phyloP scores from a whole-genome alignment of 805 yeast genomes.

The Novakomyces olei region DNA sequence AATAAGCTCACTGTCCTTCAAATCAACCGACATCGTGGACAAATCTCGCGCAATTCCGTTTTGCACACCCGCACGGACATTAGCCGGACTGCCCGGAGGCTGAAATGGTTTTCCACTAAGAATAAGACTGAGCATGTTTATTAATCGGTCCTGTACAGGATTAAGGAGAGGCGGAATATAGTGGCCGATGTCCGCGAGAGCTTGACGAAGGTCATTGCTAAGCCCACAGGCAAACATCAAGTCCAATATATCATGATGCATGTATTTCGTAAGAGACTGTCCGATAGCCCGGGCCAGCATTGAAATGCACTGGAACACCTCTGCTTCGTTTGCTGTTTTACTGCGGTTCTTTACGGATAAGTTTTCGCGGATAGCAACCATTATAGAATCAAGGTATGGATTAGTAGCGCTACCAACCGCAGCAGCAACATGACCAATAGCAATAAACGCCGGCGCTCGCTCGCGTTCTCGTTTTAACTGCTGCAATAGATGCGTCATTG shows the following conservation, averaged over 20 bases:
- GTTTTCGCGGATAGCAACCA: conserved; percentile 65
- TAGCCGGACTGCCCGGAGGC: conserved; percentile 71
- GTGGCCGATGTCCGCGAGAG: conserved; percentile 41
- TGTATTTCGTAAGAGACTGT: conserved; percentile 73
- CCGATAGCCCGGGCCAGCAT: conserved; percentile 77
- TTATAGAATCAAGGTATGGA: conserved; percentile 68
- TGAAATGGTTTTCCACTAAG: conserved; percentile 61
- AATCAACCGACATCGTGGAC: conserved; percentile 15
- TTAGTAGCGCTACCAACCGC: conserved; percentile 66
- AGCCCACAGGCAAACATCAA: conserved; percentile 63
- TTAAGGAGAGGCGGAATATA: conserved; percentile 64
- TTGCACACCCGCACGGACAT: conserved; percentile 16
- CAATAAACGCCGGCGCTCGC: conserved; percentile 46
- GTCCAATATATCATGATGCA: conserved; percentile 61
- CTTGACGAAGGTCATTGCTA: conserved; percentile 60
- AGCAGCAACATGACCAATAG: conserved; percentile 67
- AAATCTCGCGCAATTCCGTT: background rate
- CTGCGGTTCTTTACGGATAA: conserved; percentile 34
- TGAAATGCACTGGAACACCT: conserved; percentile 72
- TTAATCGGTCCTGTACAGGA: conserved; percentile 44
- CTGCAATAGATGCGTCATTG: conserved; percentile 52
- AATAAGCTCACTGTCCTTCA: conserved; percentile 29
- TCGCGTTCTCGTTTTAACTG: conserved; percentile 62
- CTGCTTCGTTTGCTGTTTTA: conserved; percentile 57
- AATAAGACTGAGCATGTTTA: conserved; percentile 50